These are phyloP conservation scores for Coemansia sp. DNA, from an alignment of 371 early-diverging fungal species.

Conservation along the genomic window DNA sequence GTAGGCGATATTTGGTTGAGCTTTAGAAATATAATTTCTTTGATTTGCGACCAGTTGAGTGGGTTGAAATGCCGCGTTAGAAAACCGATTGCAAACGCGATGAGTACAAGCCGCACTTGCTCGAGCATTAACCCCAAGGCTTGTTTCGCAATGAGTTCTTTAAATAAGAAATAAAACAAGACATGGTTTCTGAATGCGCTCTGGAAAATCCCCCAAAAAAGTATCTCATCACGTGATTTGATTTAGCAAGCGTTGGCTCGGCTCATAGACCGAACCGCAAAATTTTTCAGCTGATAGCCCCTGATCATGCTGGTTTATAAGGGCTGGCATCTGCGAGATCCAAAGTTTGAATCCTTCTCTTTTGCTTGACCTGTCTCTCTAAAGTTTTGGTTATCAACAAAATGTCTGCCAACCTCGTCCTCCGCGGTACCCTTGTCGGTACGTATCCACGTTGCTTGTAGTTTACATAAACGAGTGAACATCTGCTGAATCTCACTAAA, in stretches of 20 bases:
- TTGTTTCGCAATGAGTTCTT: too few relatives aligned
- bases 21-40: constrained; percentile 23
- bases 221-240: not conserved
- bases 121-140: constrained; percentile 37
- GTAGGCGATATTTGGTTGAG: constrained; percentile 46
- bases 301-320: not conserved
- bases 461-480: not conserved
- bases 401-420: constrained; percentile 51
- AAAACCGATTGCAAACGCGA: constrained; percentile 52
- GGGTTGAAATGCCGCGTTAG: constrained; percentile 53
- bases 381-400: constrained; percentile 2
- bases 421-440: constrained; percentile 51
- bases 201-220: not conserved
- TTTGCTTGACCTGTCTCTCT: not conserved
- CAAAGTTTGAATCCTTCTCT: not conserved
- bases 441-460: constrained; percentile 18
- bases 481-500: not conserved
- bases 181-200: too few relatives aligned
- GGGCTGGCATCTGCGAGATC: not conserved
- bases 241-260: constrained; percentile 1
- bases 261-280: constrained; percentile 16
- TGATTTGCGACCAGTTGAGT: constrained; percentile 50
- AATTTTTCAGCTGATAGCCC: constrained; percentile 5
- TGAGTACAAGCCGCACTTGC: constrained; percentile 51
- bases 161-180: too few relatives aligned